phyloP scores from a whole-genome alignment of 2,329 filamentous ascomycete species.

The Zymoseptoria tritici region DNA sequence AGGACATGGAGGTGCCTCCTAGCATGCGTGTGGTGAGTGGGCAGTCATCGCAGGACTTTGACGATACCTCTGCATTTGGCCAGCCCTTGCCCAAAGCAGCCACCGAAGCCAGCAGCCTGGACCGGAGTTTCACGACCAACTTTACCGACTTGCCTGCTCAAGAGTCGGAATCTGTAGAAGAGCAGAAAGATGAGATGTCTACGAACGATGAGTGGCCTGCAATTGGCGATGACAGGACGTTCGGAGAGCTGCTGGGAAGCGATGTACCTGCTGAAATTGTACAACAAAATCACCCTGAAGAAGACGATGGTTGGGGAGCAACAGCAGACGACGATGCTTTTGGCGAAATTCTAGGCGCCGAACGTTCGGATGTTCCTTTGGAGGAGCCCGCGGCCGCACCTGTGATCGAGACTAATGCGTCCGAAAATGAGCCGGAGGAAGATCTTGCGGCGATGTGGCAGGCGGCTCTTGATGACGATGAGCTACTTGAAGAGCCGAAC shows the following conservation, averaged over 20 bases:
- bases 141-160: constrained; percentile 22
- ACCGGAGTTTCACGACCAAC: constrained; percentile 28
- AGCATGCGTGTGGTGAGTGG: constrained; percentile 9
- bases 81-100: constrained; percentile 12
- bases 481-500: constrained; percentile 29
- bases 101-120: constrained; percentile 15
- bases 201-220: constrained; percentile 22
- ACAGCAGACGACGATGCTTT: constrained; percentile 8
- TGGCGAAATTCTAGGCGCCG: constrained; percentile 11
- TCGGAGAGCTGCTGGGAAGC: constrained; percentile 24
- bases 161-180: constrained; percentile 5
- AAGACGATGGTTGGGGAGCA: neutral
- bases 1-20: constrained; percentile 5
- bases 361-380: neutral
- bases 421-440: constrained; percentile 34
- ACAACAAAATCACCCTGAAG: neutral
- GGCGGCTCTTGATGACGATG: constrained; percentile 67
- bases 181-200: constrained; percentile 8
- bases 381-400: neutral
- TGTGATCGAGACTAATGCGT: neutral
- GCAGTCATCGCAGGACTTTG: constrained; percentile 12
- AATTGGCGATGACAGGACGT: constrained; percentile 26
- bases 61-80: constrained; percentile 9
- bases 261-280: constrained; percentile 1
- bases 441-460: constrained; percentile 78